Conservation (phyloP, 1,284 basidiomycete genomes). For the Cystobasidium sp. region DNA sequence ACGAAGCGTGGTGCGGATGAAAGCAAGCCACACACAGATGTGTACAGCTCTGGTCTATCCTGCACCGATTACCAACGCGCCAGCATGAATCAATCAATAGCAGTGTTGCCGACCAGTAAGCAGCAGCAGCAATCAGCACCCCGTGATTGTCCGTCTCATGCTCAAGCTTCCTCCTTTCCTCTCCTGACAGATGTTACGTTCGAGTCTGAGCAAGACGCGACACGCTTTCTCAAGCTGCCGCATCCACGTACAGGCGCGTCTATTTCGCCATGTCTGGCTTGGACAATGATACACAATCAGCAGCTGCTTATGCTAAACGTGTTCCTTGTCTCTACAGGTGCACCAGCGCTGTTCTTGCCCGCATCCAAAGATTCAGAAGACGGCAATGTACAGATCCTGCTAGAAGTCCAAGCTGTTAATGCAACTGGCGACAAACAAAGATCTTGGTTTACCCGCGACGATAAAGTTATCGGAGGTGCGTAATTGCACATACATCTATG, state of each 20-base stretch:
- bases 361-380: neutral
- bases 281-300: neutral
- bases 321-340: slow-evolving; percentile 2
- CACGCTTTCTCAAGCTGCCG: slow-evolving; percentile 43
- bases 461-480: slow-evolving; percentile 41
- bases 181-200: slow-evolving; percentile 20
- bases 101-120: slow-evolving; percentile 36
- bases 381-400: slow-evolving; percentile 26
- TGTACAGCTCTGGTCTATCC: neutral
- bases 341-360: slow-evolving; percentile 33
- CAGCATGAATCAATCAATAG: slow-evolving; percentile 41
- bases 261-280: neutral
- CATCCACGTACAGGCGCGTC: slow-evolving; percentile 44
- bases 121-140: neutral
- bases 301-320: neutral
- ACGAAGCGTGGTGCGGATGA: neutral
- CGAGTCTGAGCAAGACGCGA: slow-evolving; percentile 5
- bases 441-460: slow-evolving; percentile 39
- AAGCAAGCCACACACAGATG: neutral
- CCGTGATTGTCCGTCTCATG: neutral
- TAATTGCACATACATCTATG: neutral
- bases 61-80: neutral
- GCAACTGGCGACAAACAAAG: slow-evolving; percentile 40
- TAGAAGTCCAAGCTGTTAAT: slow-evolving; percentile 43
- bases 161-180: neutral